Base-by-base conservation (phyloP, 2,329 filamentous ascomycete species). In the Dothidotthia symphoricarpi region DNA sequence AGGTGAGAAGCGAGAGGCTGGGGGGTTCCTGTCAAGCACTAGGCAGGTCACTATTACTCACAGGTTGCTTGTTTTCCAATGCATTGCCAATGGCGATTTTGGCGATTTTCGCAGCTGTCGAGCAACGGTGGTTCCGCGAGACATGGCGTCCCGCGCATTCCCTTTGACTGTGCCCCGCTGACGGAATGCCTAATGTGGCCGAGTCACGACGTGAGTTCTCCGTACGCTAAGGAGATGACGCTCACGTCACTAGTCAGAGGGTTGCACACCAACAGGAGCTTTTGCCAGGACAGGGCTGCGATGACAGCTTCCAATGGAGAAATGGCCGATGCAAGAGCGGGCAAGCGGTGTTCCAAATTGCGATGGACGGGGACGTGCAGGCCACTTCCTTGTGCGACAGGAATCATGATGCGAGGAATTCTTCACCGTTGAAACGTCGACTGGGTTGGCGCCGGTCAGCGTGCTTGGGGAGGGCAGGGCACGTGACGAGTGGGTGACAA, bases 271-370 rank as follows among this genome's bases (percentile, higher is more conserved):
- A 61, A 59, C 55, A 52, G 37, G 33, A 31, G 25, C 41, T 28
- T 36, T 32, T 16, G 39, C 43, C 45, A 39, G 44, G 38, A 45
- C 45, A 39, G 40, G 47, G 41, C 36, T 41, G 30, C 24, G 36
- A 38, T 28, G 36, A 38, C 33, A 31, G 36, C 41, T 41, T 43
- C 41, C 32, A 39, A 41, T 33, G 49, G 51, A 39, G 45, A 51
- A 50, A 43, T 39, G 53, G 40, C 53, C 46, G 57, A 55, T 53
- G 57, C 55, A 53, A 41, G 47, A 51, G 55, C 49, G 49, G 53
- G 54, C 50, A 58, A 63, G 61, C 56, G 58, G 59, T 63, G 61
- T 55, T 47, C 50, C 48, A 42, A 44, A 55, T 45, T 48, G 46
- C 47, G 49, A 50, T 49, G 47, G 45, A 49, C 35, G 26, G 34